phyloP scores from a whole-genome alignment of 768 basidiomycete species.

The Lactifluus echinatus region DNA sequence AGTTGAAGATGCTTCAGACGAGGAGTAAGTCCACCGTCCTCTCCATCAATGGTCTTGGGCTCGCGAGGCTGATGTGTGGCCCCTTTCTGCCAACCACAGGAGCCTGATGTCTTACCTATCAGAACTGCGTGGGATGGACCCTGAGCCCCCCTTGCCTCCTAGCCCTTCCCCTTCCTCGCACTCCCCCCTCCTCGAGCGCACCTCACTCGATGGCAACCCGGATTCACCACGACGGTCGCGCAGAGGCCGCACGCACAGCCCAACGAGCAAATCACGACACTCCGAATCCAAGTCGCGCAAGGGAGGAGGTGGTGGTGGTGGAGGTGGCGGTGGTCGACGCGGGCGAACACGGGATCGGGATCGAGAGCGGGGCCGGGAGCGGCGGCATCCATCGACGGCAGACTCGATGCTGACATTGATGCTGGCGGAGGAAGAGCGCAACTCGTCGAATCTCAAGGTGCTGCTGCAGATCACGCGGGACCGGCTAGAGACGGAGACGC shows the following conservation, averaged over 20 bases:
- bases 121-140: background rate
- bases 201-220: background rate
- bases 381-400: conserved; percentile 10
- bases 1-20: conserved; percentile 17
- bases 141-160: background rate
- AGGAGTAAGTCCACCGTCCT: conserved; percentile 12
- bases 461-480: conserved; percentile 18
- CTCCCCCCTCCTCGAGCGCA: conserved; percentile 3
- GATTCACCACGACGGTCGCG: conserved; percentile 1
- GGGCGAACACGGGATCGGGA: background rate
- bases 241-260: conserved; percentile 6
- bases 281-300: conserved; percentile 16
- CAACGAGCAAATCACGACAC: conserved; percentile 5
- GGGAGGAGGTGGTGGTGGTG: background rate
- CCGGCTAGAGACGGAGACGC: conserved; percentile 16
- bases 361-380: too few relatives aligned
- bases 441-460: conserved; percentile 19
- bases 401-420: conserved; percentile 20
- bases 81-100: background rate
- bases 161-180: too few relatives aligned
- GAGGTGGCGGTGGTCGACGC: background rate
- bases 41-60: background rate
- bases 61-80: background rate
- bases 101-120: conserved; percentile 11
- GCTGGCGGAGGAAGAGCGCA: conserved; percentile 21